phyloP scores from a whole-genome alignment of 352 stramenopile genomes.

The Blastocystis sp. region DNA sequence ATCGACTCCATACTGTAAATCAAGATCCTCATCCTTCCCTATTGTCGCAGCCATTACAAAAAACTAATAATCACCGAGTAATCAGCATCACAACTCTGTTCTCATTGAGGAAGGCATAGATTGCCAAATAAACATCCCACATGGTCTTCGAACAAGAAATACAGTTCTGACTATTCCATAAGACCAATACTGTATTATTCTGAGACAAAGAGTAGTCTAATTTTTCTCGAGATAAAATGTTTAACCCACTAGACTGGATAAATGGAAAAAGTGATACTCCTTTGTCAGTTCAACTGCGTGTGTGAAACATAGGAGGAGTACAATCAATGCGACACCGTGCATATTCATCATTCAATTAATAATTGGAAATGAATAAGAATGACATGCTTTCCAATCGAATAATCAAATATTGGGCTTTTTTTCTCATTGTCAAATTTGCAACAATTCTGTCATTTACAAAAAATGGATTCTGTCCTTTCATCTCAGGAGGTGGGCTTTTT shows the following conservation, averaged over 20 bases:
- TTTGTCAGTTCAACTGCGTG: slow-evolving; percentile 13
- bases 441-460: not conserved
- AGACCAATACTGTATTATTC: slow-evolving; percentile 12
- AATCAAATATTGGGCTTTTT: not conserved
- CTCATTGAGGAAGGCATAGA: slow-evolving; percentile 38
- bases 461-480: slow-evolving; percentile 53
- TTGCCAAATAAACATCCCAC: slow-evolving; percentile 22
- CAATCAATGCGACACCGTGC: not conserved
- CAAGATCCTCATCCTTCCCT: not conserved
- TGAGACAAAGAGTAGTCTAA: not conserved
- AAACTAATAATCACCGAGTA: not conserved
- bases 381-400: slow-evolving; percentile 17
- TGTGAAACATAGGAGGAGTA: not conserved
- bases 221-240: not conserved
- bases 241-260: slow-evolving; percentile 20
- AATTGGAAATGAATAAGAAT: not conserved
- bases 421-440: not conserved
- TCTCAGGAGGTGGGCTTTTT: not conserved
- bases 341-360: not conserved
- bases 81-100: not conserved
- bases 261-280: not conserved
- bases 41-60: slow-evolving; percentile 24
- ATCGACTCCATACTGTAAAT: slow-evolving; percentile 16
- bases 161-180: slow-evolving; percentile 44
- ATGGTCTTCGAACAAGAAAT: not conserved